Evolutionary conservation across 164 flowering plant species (phyloP), one percentile per base, ranked within the genome.

Genomic region (Umbilicus rupestris): DNA sequence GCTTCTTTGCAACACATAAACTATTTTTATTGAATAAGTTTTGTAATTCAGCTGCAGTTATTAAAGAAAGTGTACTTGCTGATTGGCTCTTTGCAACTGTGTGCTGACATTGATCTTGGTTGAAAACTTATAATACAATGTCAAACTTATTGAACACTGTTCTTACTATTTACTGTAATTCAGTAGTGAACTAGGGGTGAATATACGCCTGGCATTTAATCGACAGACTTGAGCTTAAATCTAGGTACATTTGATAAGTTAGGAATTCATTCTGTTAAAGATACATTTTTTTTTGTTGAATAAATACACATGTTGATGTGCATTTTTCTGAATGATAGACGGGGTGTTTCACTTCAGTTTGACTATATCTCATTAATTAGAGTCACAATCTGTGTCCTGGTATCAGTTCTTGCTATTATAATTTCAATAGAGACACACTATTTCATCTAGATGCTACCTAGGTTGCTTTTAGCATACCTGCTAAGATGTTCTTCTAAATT

Each of bases 121-220:
- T 52, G 58, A 52, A 52, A n/a, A n/a, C n/a, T n/a, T n/a, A n/a
- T n/a, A n/a, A 24, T 52, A 52, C 3, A 52, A 52, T 52, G 29
- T 52, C 15, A 24, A 52, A 24, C 33, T 14, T 10, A 28, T 26
- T 28, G 7, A 5, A 35, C 4, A 3, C 4, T 35, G 37, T 35
- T 35, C 37, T 35, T 35, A 35, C 7, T 35, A 7, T 7, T 5
- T 35, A 35, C 1, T 7, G 7, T 7, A 35, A 35, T 35, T 35
- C 7, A 35, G 7, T 7, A 0, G 37, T 35, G 37, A n/a, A n/a
- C n/a, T n/a, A n/a, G n/a, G n/a, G n/a, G n/a, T n/a, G n/a, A n/a
- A n/a, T n/a, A n/a, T n/a, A n/a, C n/a, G n/a, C n/a, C n/a, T n/a
- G n/a, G n/a, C n/a, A n/a, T n/a, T n/a, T n/a, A n/a, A n/a, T n/a